A percentile compares a stretch with the other conserved stretches of the same genome.
Conservation (phyloP, 257 asterid species). For the Leonotis leonurus region DNA sequence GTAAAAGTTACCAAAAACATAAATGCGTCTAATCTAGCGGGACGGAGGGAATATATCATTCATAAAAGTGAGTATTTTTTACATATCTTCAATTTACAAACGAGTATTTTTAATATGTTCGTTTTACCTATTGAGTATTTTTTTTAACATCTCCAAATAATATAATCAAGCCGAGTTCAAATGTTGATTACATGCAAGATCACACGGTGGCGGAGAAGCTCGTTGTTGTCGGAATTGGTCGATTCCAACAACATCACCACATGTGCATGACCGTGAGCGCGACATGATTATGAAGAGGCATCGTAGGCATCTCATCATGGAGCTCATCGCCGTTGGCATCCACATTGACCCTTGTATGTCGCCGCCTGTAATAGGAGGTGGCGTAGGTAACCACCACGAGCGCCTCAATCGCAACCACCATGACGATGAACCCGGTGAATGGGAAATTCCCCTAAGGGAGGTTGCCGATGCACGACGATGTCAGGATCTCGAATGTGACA, state of each 20-base stretch:
- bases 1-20: no score
- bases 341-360: constrained; percentile 1
- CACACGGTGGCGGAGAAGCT: constrained; percentile 37
- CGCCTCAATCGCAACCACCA: constrained; percentile 37
- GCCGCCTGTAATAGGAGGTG: constrained; percentile 17
- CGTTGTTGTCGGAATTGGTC: constrained; percentile 8
- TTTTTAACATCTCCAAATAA: no score
- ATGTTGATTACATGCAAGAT: constrained; percentile 31
- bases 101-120: no score
- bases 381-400: constrained; percentile 47
- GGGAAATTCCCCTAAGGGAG: constrained; percentile 50
- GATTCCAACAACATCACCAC: constrained; percentile 14
- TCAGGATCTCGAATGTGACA: constrained; percentile 35
- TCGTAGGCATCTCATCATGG: constrained; percentile 17
- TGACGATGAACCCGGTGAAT: constrained; percentile 38
- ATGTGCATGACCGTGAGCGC: constrained; percentile 38
- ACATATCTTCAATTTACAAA: no score
- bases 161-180: no score
- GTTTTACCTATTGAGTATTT: no score
- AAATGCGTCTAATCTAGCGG: no score
- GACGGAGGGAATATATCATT: no score
- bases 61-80: no score
- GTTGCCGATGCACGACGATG: constrained; percentile 24
- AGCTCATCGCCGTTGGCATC: not conserved
- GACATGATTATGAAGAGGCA: constrained; percentile 22